phyloP scores from a whole-genome alignment of 2,329 filamentous ascomycete genomes.

The Podosphaera leucotricha region DNA sequence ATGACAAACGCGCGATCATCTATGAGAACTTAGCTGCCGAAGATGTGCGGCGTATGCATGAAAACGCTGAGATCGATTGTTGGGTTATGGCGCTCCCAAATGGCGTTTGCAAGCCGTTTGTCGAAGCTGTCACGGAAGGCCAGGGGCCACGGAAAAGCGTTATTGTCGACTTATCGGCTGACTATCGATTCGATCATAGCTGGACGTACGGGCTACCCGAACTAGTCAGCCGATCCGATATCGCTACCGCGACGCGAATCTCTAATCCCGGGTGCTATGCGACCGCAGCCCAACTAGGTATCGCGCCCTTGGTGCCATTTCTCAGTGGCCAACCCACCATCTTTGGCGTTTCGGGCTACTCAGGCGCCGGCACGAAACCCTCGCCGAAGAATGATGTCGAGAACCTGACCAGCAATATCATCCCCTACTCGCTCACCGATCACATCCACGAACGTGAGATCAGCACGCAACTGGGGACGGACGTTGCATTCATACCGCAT shows the following conservation, averaged over 20 bases:
- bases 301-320: constrained; percentile 55
- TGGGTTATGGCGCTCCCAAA: constrained; percentile 98
- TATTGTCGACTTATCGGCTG: constrained; percentile 85
- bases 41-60: constrained; percentile 66
- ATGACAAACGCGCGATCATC: constrained; percentile 71
- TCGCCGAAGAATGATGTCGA: constrained; percentile 81
- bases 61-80: constrained; percentile 67
- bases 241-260: constrained; percentile 60
- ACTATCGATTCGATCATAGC: constrained; percentile 67
- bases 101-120: constrained; percentile 78
- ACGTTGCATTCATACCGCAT: constrained; percentile 75
- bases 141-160: constrained; percentile 40
- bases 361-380: constrained; percentile 83
- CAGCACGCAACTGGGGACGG: constrained; percentile 46
- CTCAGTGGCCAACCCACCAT: constrained; percentile 58
- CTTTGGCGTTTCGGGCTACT: constrained; percentile 86
- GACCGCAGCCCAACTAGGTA: constrained; percentile 74
- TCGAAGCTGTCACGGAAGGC: constrained; percentile 63
- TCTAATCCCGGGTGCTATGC: constrained; percentile 90
- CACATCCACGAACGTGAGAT: constrained; percentile 94
- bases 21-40: constrained; percentile 82
- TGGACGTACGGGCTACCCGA: constrained; percentile 90
- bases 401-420: constrained; percentile 63
- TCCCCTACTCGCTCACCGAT: constrained; percentile 76
- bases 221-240: constrained; percentile 50